These are phyloP conservation scores for Pseudoturritis turrita DNA, from an alignment of 345 rosid species.

Conservation along the genomic window DNA sequence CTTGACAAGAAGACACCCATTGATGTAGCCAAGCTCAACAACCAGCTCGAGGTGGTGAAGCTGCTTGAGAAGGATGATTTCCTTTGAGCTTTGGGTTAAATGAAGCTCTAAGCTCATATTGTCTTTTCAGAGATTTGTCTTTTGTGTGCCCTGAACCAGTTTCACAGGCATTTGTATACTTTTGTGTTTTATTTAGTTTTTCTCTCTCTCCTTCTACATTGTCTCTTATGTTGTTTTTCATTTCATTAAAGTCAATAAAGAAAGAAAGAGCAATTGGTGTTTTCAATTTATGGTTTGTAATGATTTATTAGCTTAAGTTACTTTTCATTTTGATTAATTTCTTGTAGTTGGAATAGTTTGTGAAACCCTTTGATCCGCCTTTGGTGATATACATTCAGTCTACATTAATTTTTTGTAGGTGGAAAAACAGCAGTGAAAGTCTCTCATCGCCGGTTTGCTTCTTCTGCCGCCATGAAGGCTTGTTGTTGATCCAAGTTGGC, in stretches of 20 bases:
- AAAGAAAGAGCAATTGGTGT: background rate
- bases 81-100: conserved; percentile 41
- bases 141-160: conserved; percentile 12
- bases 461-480: too few relatives aligned
- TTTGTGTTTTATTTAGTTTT: background rate
- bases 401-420: too few relatives aligned
- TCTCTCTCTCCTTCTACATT: conserved; percentile 8
- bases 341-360: too few relatives aligned
- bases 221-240: conserved; percentile 4
- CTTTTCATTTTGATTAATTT: background rate
- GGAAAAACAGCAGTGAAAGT: too few relatives aligned
- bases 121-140: conserved; percentile 11
- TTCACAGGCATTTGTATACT: conserved; percentile 13
- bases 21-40: conserved; percentile 94
- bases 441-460: too few relatives aligned
- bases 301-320: background rate
- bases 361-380: too few relatives aligned
- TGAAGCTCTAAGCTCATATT: background rate
- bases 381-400: too few relatives aligned
- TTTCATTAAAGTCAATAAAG: conserved; percentile 16
- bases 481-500: too few relatives aligned
- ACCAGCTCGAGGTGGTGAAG: conserved; percentile 85
- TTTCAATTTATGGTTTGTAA: background rate
- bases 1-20: conserved; percentile 95
- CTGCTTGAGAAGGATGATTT: conserved; percentile 94